Evolutionary conservation across 176 grass and related monocot genomes (phyloP).

Genomic region (Carex kokanica): DNA sequence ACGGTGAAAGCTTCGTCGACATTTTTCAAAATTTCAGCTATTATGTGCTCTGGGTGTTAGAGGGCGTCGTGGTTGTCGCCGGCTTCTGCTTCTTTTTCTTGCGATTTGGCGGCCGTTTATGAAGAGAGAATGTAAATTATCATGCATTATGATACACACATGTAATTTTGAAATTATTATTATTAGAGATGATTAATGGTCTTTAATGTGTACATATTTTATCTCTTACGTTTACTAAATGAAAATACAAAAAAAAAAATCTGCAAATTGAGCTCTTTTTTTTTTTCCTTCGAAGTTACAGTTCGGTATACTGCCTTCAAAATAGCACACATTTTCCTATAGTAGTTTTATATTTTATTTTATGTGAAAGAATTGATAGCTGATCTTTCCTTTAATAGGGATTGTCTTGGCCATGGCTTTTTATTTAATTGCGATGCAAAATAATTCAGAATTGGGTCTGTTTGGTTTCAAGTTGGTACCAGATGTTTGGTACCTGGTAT

Average conservation of each 20-base stretch:
- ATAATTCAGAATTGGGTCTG: too few relatives aligned
- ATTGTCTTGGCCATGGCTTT: too few relatives aligned
- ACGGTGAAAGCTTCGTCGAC: slow-evolving; percentile 18
- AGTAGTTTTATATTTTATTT: background rate
- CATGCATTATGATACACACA: background rate
- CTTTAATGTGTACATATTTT: background rate
- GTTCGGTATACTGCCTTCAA: background rate
- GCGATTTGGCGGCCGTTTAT: slow-evolving; percentile 50
- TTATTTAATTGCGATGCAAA: too few relatives aligned
- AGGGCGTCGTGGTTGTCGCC: slow-evolving; percentile 49
- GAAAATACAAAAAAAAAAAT: background rate
- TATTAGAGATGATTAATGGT: background rate
- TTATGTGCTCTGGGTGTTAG: slow-evolving; percentile 56
- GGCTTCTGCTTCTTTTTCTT: slow-evolving; percentile 51
- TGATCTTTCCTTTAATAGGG: too few relatives aligned
- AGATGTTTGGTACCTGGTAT: too few relatives aligned
- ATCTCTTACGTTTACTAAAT: background rate
- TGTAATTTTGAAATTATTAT: slow-evolving; percentile 6
- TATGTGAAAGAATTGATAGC: background rate
- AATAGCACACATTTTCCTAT: background rate
- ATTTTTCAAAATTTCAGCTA: slow-evolving; percentile 35
- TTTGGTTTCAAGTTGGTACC: too few relatives aligned
- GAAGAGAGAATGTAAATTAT: slow-evolving; percentile 7
- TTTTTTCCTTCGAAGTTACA: too few relatives aligned
- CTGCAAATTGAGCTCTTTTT: background rate